These are phyloP conservation scores for Saturnispora hagleri DNA, from an alignment of 805 yeast genomes.

Conservation along the genomic window DNA sequence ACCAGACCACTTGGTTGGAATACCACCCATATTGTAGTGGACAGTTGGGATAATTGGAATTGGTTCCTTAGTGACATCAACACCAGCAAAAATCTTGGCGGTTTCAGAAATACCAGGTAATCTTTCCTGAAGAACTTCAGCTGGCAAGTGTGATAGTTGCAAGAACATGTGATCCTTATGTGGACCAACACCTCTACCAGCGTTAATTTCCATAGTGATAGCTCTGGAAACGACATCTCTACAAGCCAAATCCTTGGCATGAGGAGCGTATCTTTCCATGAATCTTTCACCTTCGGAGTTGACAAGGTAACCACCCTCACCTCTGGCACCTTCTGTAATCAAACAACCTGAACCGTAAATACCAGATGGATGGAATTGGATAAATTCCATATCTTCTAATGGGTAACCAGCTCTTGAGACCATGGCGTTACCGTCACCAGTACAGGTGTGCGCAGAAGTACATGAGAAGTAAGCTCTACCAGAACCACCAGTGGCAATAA, in stretches of 20 bases:
- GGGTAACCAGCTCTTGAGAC: slow-evolving; percentile 98
- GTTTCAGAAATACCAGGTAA: slow-evolving; percentile 99
- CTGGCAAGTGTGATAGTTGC: slow-evolving; percentile 91
- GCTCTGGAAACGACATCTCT: slow-evolving; percentile 98
- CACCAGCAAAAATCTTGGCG: slow-evolving; percentile 97
- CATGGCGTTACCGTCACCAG: slow-evolving; percentile 99
- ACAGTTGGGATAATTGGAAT: slow-evolving; percentile 97
- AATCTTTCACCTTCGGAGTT: slow-evolving; percentile 98
- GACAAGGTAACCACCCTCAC: slow-evolving; percentile 97
- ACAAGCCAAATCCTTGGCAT: slow-evolving; percentile 96
- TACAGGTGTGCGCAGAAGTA: slow-evolving; percentile 98
- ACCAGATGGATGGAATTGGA: slow-evolving; percentile 99
- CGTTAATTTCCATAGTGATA: slow-evolving; percentile 96
- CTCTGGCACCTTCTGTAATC: slow-evolving; percentile 99
- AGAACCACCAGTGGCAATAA: slow-evolving; percentile 97
- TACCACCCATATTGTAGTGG: slow-evolving; percentile 99
- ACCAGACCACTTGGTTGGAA: slow-evolving; percentile 96
- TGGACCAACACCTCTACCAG: slow-evolving; percentile 98
- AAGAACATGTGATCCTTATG: slow-evolving; percentile 89
- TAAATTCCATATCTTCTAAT: slow-evolving; percentile 92
- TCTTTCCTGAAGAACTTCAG: slow-evolving; percentile 86
- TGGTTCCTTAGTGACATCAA: slow-evolving; percentile 98
- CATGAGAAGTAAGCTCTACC: slow-evolving; percentile 98
- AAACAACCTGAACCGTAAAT: slow-evolving; percentile 98
- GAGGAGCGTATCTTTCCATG: slow-evolving; percentile 99